Base-by-base conservation (phyloP, 2,329 filamentous ascomycete species). In the Fusarium scirpi region DNA sequence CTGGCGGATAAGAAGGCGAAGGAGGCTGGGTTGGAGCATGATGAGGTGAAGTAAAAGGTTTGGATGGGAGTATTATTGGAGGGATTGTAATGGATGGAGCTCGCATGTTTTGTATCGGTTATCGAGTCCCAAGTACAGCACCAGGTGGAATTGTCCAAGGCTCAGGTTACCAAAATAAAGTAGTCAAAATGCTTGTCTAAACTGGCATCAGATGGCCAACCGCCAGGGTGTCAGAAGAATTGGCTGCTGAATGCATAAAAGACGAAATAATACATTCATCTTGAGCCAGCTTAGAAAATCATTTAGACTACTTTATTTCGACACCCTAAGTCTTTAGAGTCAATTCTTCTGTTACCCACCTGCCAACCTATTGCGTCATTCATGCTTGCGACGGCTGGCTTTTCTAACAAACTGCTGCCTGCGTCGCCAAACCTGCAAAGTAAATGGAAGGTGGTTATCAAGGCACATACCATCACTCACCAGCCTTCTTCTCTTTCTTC, bases 1-100 rank as follows among this genome's bases (percentile, higher is more conserved):
- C 73, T 91, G 46, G 87, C 85, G 4, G 80, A 83, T 68, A 68
- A 80, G 59, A 85, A 82, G 74, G 82, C 80, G 1, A 62, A 74
- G 40, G 78, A 79, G 20, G 80, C 78, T 11, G 81, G 81, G 0
- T n/a, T 81, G 48, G 62, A 81, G 65, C 81, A 83, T 40, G 46
- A 65, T 3, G 53, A 46, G 4, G 43, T 9, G 1, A 47, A 11
- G 18, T 15, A 20, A n/a, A 5, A 15, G 44, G 16, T 13, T 25
- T 11, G 22, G 22, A 6, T 25, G 22, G 24, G 1, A 5, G 8
- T 7, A 5, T 11, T 20, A 3, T 30, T 30, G 29, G 8, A 8
- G 13, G 13, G 3, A 38, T 18, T 38, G 18, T 38, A n/a, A 38
- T 38, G 11, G 34, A 38, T 7, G 15, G 15, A 44, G 20, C 15